These are phyloP conservation scores for Umbelopsis ramanniana DNA, from an alignment of 192 early-diverging fungal species.

Conservation along the genomic window DNA sequence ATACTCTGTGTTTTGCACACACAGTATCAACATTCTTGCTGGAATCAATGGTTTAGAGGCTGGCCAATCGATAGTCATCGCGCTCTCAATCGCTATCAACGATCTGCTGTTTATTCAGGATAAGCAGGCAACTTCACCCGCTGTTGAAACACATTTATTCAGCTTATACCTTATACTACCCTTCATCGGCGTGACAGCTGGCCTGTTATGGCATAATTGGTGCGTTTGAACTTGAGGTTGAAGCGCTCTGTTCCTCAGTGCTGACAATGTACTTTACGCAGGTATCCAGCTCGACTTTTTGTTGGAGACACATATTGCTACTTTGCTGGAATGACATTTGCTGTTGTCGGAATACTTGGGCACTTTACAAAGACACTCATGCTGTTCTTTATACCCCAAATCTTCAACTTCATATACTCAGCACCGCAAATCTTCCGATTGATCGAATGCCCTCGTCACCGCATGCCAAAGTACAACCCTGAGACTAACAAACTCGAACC, in stretches of 20 bases:
- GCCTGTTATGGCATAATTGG: constrained; percentile 89
- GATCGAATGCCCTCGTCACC: constrained; percentile 95
- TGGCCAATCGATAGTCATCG: constrained; percentile 92
- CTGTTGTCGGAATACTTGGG: constrained; percentile 93
- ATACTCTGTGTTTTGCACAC: constrained; percentile 93
- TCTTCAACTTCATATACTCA: constrained; percentile 97
- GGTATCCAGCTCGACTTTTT: constrained; percentile 91
- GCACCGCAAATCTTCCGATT: constrained; percentile 92
- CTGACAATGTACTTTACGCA: constrained; percentile 26
- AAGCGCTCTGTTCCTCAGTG: neutral
- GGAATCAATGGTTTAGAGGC: constrained; percentile 98
- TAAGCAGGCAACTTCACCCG: constrained; percentile 47
- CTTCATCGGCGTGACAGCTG: constrained; percentile 85
- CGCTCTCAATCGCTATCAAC: constrained; percentile 77
- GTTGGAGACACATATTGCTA: constrained; percentile 97
- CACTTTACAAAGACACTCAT: constrained; percentile 94
- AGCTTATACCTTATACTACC: constrained; percentile 92
- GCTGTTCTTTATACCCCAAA: constrained; percentile 94
- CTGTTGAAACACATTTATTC: constrained; percentile 83
- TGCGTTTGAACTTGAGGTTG: constrained; percentile 35
- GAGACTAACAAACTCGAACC: constrained; percentile 48
- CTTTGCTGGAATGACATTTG: constrained; percentile 99
- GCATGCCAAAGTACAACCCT: constrained; percentile 76
- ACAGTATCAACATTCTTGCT: constrained; percentile 98
- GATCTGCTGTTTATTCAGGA: constrained; percentile 69